Percentiles rank a stretch among this genome's conserved stretches.
These are phyloP conservation scores for Camellia lanceoleosa DNA, from an alignment of 148 eudicot genomes.

Conservation along the genomic window DNA sequence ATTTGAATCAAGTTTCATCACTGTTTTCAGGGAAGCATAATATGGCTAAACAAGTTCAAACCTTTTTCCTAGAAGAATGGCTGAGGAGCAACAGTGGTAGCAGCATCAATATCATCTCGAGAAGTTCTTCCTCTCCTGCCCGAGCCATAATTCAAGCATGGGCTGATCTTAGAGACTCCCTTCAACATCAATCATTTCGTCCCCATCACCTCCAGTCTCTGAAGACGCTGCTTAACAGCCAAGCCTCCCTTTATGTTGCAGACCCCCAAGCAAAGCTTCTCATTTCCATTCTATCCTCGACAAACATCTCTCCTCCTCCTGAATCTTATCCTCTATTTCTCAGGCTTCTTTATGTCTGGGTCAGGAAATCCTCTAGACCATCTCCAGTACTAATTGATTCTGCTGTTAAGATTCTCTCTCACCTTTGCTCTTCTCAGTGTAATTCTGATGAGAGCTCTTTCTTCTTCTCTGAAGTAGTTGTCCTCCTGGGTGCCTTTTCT, in stretches of 20 bases:
- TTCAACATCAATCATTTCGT: slow-evolving; percentile 45
- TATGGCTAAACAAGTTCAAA: slow-evolving; percentile 66
- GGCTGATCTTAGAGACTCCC: slow-evolving; percentile 81
- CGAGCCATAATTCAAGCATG: slow-evolving; percentile 83
- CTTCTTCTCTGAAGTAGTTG: slow-evolving; percentile 57
- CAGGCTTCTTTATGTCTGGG: slow-evolving; percentile 87
- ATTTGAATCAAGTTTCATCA: slow-evolving; percentile 6
- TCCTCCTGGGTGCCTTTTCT: slow-evolving; percentile 76
- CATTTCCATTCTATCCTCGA: slow-evolving; percentile 62
- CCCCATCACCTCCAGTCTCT: slow-evolving; percentile 53
- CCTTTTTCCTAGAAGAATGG: slow-evolving; percentile 87
- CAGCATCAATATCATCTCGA: slow-evolving; percentile 27
- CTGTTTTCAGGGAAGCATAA: slow-evolving; percentile 11
- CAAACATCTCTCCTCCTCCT: slow-evolving; percentile 41
- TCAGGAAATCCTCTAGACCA: slow-evolving; percentile 73
- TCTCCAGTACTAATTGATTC: slow-evolving; percentile 47
- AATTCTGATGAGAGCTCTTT: slow-evolving; percentile 30
- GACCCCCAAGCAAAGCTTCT: slow-evolving; percentile 95
- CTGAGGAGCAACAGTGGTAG: slow-evolving; percentile 40
- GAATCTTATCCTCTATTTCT: slow-evolving; percentile 73
- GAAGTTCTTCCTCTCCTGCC: slow-evolving; percentile 48
- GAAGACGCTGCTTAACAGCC: slow-evolving; percentile 46
- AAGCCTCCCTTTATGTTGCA: slow-evolving; percentile 69
- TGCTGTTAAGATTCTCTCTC: slow-evolving; percentile 39
- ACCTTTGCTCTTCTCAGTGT: slow-evolving; percentile 36